Conservation (phyloP, 768 basidiomycete species). For the Gautieria morchelliformis region DNA sequence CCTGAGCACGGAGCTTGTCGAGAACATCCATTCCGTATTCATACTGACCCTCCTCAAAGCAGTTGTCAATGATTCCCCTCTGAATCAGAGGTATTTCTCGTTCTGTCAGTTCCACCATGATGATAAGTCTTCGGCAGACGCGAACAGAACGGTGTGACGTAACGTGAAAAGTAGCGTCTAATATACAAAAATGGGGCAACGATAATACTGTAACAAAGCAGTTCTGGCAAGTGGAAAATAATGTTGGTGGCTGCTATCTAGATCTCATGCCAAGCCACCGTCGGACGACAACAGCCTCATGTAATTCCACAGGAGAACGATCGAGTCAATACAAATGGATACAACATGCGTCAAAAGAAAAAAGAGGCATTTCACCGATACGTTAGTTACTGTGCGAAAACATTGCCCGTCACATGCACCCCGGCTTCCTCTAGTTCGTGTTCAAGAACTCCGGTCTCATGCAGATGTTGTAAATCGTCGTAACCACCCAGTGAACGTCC, state of each 20-base stretch:
- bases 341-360: too few species aligned
- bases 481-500: slow-evolving; percentile 37
- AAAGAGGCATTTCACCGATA: too few species aligned
- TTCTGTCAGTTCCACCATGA: neutral
- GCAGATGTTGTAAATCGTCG: slow-evolving; percentile 26
- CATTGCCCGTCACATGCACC: neutral
- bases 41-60: slow-evolving; percentile 71
- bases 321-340: too few species aligned
- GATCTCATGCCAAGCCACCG: too few species aligned
- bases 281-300: too few species aligned
- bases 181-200: too few species aligned
- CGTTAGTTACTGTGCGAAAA: neutral
- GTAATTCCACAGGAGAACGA: neutral
- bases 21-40: slow-evolving; percentile 56
- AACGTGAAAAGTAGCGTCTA: too few species aligned
- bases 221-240: too few species aligned
- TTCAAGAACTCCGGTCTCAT: slow-evolving; percentile 36
- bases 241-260: too few species aligned
- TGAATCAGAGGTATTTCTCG: slow-evolving; percentile 8
- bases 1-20: slow-evolving; percentile 49
- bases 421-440: slow-evolving; percentile 4
- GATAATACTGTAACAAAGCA: too few species aligned
- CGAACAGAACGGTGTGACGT: too few species aligned
- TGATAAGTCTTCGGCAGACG: too few species aligned
- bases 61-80: slow-evolving; percentile 42